These are phyloP conservation scores for Daldinia childiae DNA, from an alignment of 495 filamentous ascomycete genomes.

Conservation along the genomic window DNA sequence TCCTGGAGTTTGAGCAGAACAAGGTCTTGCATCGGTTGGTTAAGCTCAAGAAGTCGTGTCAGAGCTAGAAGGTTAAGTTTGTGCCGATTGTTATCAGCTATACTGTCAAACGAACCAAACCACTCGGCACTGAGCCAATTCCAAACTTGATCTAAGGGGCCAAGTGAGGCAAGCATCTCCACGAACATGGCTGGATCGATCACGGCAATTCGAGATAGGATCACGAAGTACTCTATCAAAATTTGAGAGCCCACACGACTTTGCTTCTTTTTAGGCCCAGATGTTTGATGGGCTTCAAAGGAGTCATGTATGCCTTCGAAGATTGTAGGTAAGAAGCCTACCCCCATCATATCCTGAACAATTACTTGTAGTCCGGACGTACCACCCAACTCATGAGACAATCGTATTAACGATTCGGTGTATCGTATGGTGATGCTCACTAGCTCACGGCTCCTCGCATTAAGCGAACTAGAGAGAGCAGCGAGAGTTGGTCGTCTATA, in stretches of 20 bases:
- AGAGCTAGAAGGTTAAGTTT: constrained; percentile 86
- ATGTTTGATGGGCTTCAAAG: constrained; percentile 76
- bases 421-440: constrained; percentile 71
- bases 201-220: constrained; percentile 83
- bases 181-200: constrained; percentile 72
- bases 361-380: constrained; percentile 70
- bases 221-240: constrained; percentile 81
- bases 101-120: constrained; percentile 87
- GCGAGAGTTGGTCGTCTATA: constrained; percentile 65
- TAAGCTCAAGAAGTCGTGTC: constrained; percentile 78
- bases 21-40: constrained; percentile 59
- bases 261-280: constrained; percentile 73
- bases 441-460: constrained; percentile 69
- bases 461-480: constrained; percentile 68
- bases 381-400: constrained; percentile 74
- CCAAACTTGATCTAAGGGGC: constrained; percentile 58
- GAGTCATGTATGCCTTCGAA: constrained; percentile 75
- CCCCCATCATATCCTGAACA: constrained; percentile 73
- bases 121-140: constrained; percentile 86
- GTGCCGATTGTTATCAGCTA: constrained; percentile 74
- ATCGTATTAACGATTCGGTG: constrained; percentile 75
- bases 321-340: constrained; percentile 70
- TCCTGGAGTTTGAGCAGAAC: constrained; percentile 60
- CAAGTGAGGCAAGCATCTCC: constrained; percentile 60
- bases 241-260: constrained; percentile 71